Evolutionary conservation across 805 yeast species (phyloP).

Genomic region (Teunomyces stri): DNA sequence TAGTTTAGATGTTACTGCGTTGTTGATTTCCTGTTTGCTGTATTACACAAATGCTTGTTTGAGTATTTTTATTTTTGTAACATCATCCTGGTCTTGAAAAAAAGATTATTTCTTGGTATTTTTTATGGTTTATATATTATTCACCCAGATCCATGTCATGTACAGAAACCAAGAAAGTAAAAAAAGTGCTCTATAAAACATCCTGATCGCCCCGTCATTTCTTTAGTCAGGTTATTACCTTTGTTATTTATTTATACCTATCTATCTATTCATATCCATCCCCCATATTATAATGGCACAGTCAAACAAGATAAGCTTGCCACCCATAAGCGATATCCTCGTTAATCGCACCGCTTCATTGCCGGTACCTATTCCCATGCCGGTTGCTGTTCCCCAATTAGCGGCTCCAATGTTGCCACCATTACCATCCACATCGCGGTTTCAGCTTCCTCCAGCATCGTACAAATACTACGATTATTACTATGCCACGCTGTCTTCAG

Average conservation of each 20-base stretch:
- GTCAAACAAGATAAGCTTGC: constrained; percentile 31
- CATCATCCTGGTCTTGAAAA: not conserved
- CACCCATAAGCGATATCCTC: constrained; percentile 43
- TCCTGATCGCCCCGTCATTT: not conserved
- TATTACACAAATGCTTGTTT: not conserved
- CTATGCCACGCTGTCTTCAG: constrained; percentile 6
- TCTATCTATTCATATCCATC: not conserved
- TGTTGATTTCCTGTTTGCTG: not conserved
- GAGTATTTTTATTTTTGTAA: not conserved
- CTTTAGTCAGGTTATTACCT: not conserved
- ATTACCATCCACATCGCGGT: constrained; percentile 3
- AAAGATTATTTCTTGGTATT: constrained; percentile 3
- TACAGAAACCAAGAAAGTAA: constrained; percentile 4
- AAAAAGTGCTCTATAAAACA: constrained; percentile 6
- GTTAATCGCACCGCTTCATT: constrained; percentile 8
- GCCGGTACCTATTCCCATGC: constrained; percentile 5
- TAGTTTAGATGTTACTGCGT: constrained; percentile 4
- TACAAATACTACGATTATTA: constrained; percentile 14
- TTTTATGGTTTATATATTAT: constrained; percentile 2
- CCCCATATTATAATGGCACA: not conserved
- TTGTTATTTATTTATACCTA: not conserved
- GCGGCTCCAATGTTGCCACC: constrained; percentile 8
- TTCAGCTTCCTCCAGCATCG: constrained; percentile 4
- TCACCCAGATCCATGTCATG: constrained; percentile 3
- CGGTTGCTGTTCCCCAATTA: constrained; percentile 1